Percentiles rank a stretch among this genome's conserved stretches.
Evolutionary conservation across 192 early-diverging fungal species (phyloP).

Genomic region (Coemansia sp.): DNA sequence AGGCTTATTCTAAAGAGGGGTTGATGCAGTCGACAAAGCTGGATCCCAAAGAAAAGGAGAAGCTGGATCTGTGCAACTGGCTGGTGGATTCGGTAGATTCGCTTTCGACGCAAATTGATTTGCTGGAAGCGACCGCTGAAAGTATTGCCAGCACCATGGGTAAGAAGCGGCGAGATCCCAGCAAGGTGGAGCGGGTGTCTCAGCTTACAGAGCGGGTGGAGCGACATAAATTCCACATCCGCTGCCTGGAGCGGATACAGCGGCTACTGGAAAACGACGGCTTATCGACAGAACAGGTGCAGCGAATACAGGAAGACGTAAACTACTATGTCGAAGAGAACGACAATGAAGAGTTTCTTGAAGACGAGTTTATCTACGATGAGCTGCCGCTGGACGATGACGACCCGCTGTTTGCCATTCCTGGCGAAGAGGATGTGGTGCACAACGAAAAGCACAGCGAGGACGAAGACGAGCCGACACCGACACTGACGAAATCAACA

Average conservation of each 20-base stretch:
- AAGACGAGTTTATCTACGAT: constrained; percentile 92
- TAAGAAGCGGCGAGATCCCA: constrained; percentile 77
- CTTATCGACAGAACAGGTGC: constrained; percentile 79
- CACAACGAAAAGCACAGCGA: constrained; percentile 22
- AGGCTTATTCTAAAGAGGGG: constrained; percentile 97
- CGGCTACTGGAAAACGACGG: constrained; percentile 93
- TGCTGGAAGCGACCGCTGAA: constrained; percentile 90
- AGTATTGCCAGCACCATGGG: constrained; percentile 61
- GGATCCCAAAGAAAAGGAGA: constrained; percentile 94
- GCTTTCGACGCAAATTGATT: constrained; percentile 86
- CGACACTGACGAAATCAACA: constrained; percentile 1
- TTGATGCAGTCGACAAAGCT: constrained; percentile 72
- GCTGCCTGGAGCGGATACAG: constrained; percentile 85
- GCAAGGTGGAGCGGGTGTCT: constrained; percentile 69
- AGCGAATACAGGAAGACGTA: constrained; percentile 80
- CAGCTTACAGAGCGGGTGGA: constrained; percentile 76
- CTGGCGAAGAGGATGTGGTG: constrained; percentile 60
- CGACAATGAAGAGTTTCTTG: constrained; percentile 88
- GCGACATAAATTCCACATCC: constrained; percentile 89
- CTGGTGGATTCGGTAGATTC: constrained; percentile 80
- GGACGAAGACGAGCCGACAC: constrained; percentile 10
- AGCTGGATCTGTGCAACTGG: constrained; percentile 81
- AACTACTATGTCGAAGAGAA: constrained; percentile 91
- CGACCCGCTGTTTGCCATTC: constrained; percentile 75
- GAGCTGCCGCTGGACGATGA: constrained; percentile 89